Evolutionary conservation across 352 stramenopile genomes (phyloP).

Genomic region (Elongisporangium prolatum): DNA sequence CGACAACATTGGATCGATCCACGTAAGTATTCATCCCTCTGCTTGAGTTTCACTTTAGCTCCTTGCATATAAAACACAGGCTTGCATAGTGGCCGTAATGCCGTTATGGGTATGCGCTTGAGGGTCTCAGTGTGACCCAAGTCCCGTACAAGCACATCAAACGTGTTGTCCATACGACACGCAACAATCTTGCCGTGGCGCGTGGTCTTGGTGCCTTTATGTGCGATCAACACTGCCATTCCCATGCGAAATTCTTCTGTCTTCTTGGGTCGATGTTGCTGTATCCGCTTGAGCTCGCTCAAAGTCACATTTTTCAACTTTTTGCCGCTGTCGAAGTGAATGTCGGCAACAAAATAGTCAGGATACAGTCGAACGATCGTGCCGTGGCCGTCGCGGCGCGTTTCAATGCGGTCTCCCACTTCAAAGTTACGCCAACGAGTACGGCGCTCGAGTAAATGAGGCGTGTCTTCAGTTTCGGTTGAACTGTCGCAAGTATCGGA

Average conservation of each 20-base stretch:
- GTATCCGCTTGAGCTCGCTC: slow-evolving; percentile 19
- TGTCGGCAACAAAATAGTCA: slow-evolving; percentile 64
- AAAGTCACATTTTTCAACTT: slow-evolving; percentile 59
- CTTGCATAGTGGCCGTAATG: slow-evolving; percentile 17
- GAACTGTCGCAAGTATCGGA: neutral
- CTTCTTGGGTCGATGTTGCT: neutral
- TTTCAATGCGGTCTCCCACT: slow-evolving; percentile 47
- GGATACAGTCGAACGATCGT: slow-evolving; percentile 59
- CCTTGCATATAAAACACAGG: slow-evolving; percentile 30
- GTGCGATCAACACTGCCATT: slow-evolving; percentile 25
- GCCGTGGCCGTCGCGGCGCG: slow-evolving; percentile 24
- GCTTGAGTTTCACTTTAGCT: slow-evolving; percentile 43
- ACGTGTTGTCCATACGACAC: slow-evolving; percentile 55
- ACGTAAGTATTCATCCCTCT: slow-evolving; percentile 50
- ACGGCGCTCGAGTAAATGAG: neutral
- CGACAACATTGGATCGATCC: slow-evolving; percentile 31
- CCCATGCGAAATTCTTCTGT: slow-evolving; percentile 15
- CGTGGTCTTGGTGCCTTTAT: slow-evolving; percentile 49
- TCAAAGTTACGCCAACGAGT: slow-evolving; percentile 24
- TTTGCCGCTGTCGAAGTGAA: slow-evolving; percentile 60
- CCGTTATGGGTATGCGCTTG: slow-evolving; percentile 23
- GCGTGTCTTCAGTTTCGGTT: neutral
- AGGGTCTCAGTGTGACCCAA: slow-evolving; percentile 36
- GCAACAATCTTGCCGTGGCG: slow-evolving; percentile 41
- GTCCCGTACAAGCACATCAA: slow-evolving; percentile 54